Evolutionary conservation across 163 green algal genomes (phyloP).

Genomic region (Chlorella variabilis): DNA sequence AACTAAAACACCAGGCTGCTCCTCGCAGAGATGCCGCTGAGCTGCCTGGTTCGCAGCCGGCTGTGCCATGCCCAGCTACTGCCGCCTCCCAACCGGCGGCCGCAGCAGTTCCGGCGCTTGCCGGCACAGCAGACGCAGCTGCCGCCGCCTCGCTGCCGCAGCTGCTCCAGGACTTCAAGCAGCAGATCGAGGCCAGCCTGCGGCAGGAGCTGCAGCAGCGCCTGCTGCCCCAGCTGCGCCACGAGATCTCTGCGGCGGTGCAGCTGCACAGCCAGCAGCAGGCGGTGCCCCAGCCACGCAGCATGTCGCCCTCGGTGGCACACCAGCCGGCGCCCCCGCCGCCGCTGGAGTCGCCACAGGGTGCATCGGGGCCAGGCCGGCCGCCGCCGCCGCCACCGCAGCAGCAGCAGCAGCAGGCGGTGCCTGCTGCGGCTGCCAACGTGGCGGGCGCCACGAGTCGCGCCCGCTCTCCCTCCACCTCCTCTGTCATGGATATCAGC

Average conservation of each 20-base stretch:
- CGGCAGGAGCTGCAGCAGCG: conserved; percentile 10
- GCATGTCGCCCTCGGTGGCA: not conserved
- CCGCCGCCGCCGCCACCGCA: no score
- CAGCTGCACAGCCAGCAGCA: conserved; percentile 5
- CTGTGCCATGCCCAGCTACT: not conserved
- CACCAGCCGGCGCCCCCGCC: not conserved
- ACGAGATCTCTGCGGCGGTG: not conserved
- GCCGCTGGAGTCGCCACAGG: no score
- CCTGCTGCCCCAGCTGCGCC: not conserved
- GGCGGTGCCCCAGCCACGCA: not conserved
- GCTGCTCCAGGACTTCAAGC: conserved; percentile 3
- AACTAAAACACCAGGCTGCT: not conserved
- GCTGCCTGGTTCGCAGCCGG: no score
- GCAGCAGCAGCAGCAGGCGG: not conserved
- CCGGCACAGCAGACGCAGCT: not conserved
- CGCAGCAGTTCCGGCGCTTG: no score
- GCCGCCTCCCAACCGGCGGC: no score
- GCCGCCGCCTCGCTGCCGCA: not conserved
- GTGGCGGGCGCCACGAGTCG: no score
- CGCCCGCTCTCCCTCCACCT: no score
- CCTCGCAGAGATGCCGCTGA: no score
- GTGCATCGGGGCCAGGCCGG: no score
- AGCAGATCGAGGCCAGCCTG: conserved; percentile 17
- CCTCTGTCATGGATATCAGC: no score
- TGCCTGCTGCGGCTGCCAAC: no score